These are phyloP conservation scores for Aspergillus terreus DNA, from an alignment of 2,329 filamentous ascomycete genomes.

Conservation along the genomic window DNA sequence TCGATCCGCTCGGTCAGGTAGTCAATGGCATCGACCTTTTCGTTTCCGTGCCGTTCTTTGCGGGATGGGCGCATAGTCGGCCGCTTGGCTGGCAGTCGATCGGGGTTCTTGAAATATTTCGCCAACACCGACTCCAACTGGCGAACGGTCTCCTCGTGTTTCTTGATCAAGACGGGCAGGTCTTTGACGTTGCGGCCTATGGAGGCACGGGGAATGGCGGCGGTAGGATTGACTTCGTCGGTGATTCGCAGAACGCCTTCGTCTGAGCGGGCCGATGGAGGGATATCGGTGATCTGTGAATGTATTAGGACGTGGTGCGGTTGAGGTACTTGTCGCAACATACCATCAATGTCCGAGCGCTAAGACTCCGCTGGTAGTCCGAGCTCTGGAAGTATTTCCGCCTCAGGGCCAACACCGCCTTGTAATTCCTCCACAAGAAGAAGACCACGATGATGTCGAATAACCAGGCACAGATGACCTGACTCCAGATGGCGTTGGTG, in stretches of 20 bases:
- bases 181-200: slow-evolving; percentile 91
- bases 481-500: slow-evolving; percentile 53
- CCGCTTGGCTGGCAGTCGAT: slow-evolving; percentile 69
- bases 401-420: slow-evolving; percentile 65
- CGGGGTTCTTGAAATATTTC: slow-evolving; percentile 85
- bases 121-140: slow-evolving; percentile 79
- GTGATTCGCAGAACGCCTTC: slow-evolving; percentile 84
- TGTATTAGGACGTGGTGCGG: not conserved
- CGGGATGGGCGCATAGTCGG: slow-evolving; percentile 78
- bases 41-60: slow-evolving; percentile 65
- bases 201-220: slow-evolving; percentile 72
- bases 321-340: slow-evolving; percentile 6
- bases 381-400: slow-evolving; percentile 77
- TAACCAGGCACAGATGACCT: slow-evolving; percentile 57
- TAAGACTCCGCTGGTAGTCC: slow-evolving; percentile 84
- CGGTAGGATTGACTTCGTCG: slow-evolving; percentile 73
- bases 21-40: slow-evolving; percentile 90
- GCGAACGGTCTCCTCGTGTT: slow-evolving; percentile 77
- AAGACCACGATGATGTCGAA: slow-evolving; percentile 72
- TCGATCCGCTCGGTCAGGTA: slow-evolving; percentile 84
- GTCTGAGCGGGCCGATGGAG: slow-evolving; percentile 70
- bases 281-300: slow-evolving; percentile 73
- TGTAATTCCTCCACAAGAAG: slow-evolving; percentile 90
- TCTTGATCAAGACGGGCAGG: slow-evolving; percentile 76
- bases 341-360: slow-evolving; percentile 63